phyloP scores from a whole-genome alignment of 2,329 filamentous ascomycete genomes.

The Fusarium sp. region DNA sequence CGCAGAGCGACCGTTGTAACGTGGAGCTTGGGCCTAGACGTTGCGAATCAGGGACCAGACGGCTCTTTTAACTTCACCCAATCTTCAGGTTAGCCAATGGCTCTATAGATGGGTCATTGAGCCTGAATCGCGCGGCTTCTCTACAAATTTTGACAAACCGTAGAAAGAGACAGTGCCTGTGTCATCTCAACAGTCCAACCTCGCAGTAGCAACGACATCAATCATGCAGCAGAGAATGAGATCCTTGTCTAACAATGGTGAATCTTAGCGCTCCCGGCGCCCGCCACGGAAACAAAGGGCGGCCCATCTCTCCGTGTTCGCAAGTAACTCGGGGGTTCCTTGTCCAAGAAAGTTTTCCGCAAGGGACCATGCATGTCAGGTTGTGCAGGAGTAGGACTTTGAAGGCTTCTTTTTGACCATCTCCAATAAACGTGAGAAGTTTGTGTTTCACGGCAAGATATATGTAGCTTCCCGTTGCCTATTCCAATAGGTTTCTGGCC shows the following conservation, averaged over 20 bases:
- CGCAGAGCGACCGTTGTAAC: slow-evolving; percentile 34
- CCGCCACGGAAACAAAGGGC: slow-evolving; percentile 31
- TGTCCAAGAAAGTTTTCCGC: slow-evolving; percentile 19
- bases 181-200: neutral
- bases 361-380: slow-evolving; percentile 40
- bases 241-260: slow-evolving; percentile 32
- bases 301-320: slow-evolving; percentile 22
- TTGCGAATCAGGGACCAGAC: slow-evolving; percentile 34
- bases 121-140: slow-evolving; percentile 38
- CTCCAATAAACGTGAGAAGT: slow-evolving; percentile 22
- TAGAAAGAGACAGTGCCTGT: slow-evolving; percentile 2
- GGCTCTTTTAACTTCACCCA: slow-evolving; percentile 31
- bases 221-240: slow-evolving; percentile 24
- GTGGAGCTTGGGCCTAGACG: slow-evolving; percentile 27
- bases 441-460: slow-evolving; percentile 30
- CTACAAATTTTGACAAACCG: slow-evolving; percentile 13
- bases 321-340: slow-evolving; percentile 25
- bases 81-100: slow-evolving; percentile 31
- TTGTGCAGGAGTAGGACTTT: slow-evolving; percentile 35
- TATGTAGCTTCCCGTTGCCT: slow-evolving; percentile 35
- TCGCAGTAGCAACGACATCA: slow-evolving; percentile 13
- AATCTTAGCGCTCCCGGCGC: slow-evolving; percentile 30
- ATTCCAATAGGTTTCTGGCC: slow-evolving; percentile 18
- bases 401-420: neutral
- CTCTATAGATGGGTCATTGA: slow-evolving; percentile 3